Evolutionary conservation across 352 stramenopile species (phyloP).

Genomic region (Phytopythium montanum): DNA sequence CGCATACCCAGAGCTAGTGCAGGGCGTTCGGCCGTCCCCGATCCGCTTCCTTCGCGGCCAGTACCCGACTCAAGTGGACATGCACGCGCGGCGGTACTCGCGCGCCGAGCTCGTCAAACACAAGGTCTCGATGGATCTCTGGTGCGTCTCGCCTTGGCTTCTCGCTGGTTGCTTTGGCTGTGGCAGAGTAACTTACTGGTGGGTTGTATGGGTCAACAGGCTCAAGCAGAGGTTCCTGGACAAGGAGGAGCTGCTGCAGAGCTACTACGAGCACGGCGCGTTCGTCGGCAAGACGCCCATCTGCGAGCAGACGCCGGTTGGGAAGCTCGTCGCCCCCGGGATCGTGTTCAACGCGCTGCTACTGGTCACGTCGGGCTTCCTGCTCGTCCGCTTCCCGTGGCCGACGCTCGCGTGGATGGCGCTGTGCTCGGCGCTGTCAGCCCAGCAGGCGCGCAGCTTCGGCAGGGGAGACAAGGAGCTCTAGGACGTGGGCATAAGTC

Average conservation of each 20-base stretch:
- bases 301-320: constrained; percentile 27
- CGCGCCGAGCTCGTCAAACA: constrained; percentile 34
- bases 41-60: constrained; percentile 59
- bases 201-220: constrained; percentile 19
- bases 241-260: constrained; percentile 63
- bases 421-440: constrained; percentile 36
- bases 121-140: constrained; percentile 47
- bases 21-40: constrained; percentile 67
- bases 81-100: constrained; percentile 62
- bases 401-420: constrained; percentile 33
- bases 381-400: constrained; percentile 29
- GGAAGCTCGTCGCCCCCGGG: constrained; percentile 22
- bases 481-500: too few species aligned
- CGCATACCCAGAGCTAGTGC: constrained; percentile 66
- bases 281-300: constrained; percentile 35
- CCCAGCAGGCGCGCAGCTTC: constrained; percentile 49
- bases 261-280: constrained; percentile 58
- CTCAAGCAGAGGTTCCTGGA: constrained; percentile 63
- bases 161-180: too few species aligned
- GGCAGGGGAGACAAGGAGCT: constrained; percentile 22
- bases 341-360: constrained; percentile 40
- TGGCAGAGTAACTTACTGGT: too few species aligned
- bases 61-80: constrained; percentile 66
- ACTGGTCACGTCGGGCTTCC: constrained; percentile 23
- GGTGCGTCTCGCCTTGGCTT: constrained; percentile 20